Percentiles rank a stretch among this genome's conserved stretches.
Evolutionary conservation across 129 eudicot species (phyloP).

Genomic region (Flaveria trinervia): DNA sequence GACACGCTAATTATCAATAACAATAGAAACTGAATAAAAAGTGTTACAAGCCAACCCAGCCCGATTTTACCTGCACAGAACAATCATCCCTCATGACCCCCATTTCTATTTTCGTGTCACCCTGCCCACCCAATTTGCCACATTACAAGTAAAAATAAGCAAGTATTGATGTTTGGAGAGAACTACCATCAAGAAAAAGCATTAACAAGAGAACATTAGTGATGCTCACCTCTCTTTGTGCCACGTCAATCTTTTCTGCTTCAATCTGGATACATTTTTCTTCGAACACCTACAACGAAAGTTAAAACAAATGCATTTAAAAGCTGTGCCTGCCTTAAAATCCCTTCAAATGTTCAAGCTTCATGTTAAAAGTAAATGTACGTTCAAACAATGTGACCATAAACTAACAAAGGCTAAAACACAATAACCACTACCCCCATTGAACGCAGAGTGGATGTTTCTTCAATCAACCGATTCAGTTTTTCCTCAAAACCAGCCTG

Average conservation of each 20-base stretch:
- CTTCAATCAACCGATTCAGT: conserved; percentile 45
- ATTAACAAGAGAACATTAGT: not conserved
- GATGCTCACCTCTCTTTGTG: conserved; percentile 49
- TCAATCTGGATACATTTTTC: conserved; percentile 50
- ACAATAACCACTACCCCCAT: conserved; percentile 39
- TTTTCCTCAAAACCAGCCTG: conserved; percentile 53
- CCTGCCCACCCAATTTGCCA: not conserved
- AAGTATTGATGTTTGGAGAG: not conserved
- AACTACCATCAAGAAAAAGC: not conserved
- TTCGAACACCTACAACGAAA: conserved; percentile 39
- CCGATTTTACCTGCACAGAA: not conserved
- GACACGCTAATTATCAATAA: not conserved
- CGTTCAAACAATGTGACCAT: conserved; percentile 12
- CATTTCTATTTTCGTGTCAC: not conserved
- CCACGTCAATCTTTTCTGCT: conserved; percentile 45
- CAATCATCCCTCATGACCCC: not conserved
- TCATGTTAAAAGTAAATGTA: not conserved
- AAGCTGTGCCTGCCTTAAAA: conserved; percentile 4
- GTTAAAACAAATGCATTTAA: not conserved
- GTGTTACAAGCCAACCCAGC: not conserved
- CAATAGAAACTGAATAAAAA: not conserved
- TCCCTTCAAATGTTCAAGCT: not conserved
- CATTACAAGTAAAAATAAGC: not conserved
- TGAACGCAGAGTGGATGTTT: conserved; percentile 37
- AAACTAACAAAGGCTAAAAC: not conserved